These are phyloP conservation scores for Plasmopara muralis DNA, from an alignment of 352 stramenopile genomes.

Conservation along the genomic window DNA sequence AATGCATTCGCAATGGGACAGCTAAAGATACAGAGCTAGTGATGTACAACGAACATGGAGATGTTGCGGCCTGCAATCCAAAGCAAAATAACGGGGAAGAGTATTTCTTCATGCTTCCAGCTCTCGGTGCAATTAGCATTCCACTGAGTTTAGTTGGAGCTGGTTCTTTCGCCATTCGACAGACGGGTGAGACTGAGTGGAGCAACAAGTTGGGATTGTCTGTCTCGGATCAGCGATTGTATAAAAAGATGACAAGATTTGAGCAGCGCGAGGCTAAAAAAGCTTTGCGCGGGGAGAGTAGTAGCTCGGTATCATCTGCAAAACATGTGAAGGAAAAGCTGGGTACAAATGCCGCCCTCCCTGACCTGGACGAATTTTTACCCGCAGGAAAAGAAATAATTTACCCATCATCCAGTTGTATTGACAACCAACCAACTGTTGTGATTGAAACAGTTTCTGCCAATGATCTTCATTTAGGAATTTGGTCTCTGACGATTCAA, in stretches of 20 bases:
- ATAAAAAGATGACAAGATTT: slow-evolving; percentile 65
- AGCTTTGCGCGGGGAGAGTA: slow-evolving; percentile 38
- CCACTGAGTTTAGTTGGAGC: slow-evolving; percentile 66
- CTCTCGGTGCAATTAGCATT: slow-evolving; percentile 53
- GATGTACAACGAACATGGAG: slow-evolving; percentile 47
- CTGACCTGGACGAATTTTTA: slow-evolving; percentile 37
- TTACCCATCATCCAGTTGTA: slow-evolving; percentile 62
- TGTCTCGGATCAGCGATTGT: slow-evolving; percentile 63
- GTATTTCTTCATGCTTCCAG: slow-evolving; percentile 47
- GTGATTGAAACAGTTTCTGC: slow-evolving; percentile 68
- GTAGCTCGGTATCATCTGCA: slow-evolving; percentile 35
- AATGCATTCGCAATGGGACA: slow-evolving; percentile 75
- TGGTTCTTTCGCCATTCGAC: slow-evolving; percentile 74
- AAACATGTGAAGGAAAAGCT: slow-evolving; percentile 64
- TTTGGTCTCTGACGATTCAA: slow-evolving; percentile 75
- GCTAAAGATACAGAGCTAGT: slow-evolving; percentile 66
- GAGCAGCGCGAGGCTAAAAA: slow-evolving; percentile 67
- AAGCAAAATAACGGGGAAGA: slow-evolving; percentile 39
- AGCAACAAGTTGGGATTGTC: slow-evolving; percentile 71
- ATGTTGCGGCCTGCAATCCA: slow-evolving; percentile 52
- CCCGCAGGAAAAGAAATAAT: slow-evolving; percentile 52
- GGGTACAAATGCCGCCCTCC: slow-evolving; percentile 50
- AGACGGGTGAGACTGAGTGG: slow-evolving; percentile 80
- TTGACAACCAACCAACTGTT: slow-evolving; percentile 77
- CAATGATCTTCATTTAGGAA: slow-evolving; percentile 50